phyloP scores from a whole-genome alignment of 768 basidiomycete genomes.

The Glaciozyma antarctica region DNA sequence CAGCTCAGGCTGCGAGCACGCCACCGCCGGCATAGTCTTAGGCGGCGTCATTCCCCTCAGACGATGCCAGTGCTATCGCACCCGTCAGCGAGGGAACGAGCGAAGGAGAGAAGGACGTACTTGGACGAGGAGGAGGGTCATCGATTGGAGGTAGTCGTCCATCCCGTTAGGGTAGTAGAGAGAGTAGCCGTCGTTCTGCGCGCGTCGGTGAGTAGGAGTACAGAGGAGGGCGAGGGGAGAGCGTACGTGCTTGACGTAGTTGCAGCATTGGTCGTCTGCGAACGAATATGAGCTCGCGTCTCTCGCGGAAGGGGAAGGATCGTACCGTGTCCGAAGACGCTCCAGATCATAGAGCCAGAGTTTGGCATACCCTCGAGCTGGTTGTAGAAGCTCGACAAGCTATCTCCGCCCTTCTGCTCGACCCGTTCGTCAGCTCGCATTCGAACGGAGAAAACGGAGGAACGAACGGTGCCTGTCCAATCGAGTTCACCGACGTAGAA shows the following conservation, averaged over 20 bases:
- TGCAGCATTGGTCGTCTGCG: constrained; percentile 22
- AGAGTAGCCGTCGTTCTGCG: constrained; percentile 31
- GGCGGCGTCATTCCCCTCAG: constrained; percentile 23
- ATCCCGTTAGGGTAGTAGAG: constrained; percentile 28
- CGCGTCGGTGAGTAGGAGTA: not conserved
- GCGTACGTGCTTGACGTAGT: constrained; percentile 25
- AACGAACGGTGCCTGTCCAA: constrained; percentile 31
- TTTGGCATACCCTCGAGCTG: constrained; percentile 25
- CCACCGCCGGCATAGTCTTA: constrained; percentile 22
- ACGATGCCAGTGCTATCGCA: constrained; percentile 18
- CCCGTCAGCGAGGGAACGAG: not conserved
- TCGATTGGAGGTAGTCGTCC: not conserved
- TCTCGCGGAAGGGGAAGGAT: not conserved
- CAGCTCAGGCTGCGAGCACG: not conserved
- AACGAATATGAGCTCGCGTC: not conserved
- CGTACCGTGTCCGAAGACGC: constrained; percentile 36
- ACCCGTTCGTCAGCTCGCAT: not conserved
- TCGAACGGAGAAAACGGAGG: not conserved
- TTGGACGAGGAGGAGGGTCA: constrained; percentile 9
- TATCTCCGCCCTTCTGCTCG: constrained; percentile 21
- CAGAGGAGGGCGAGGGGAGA: not conserved
- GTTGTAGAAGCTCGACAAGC: constrained; percentile 27
- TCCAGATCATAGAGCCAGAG: constrained; percentile 36
- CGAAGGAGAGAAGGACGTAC: not conserved
- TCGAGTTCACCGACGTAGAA: constrained; percentile 38